These are phyloP conservation scores for Fusarium mundagurra DNA, from an alignment of 2,329 filamentous ascomycete species.

Conservation along the genomic window DNA sequence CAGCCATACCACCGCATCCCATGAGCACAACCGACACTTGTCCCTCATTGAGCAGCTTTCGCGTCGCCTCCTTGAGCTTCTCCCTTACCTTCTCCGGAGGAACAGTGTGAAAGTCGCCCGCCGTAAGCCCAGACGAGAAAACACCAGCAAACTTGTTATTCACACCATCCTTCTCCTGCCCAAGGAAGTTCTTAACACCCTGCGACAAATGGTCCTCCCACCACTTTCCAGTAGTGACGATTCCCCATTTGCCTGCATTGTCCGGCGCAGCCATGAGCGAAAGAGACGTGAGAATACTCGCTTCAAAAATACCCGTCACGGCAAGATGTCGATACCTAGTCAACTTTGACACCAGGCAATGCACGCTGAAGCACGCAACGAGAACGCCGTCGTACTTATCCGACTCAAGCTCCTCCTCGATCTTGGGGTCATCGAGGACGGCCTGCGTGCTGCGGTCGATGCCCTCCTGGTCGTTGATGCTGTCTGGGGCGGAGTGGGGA, in stretches of 20 bases:
- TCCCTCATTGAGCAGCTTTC: slow-evolving; percentile 66
- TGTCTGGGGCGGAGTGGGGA: slow-evolving; percentile 69
- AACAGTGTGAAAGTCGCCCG: slow-evolving; percentile 80
- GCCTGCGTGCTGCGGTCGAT: slow-evolving; percentile 70
- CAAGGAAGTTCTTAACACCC: slow-evolving; percentile 73
- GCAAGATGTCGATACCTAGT: slow-evolving; percentile 46
- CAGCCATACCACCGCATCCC: slow-evolving; percentile 92
- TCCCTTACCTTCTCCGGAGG: slow-evolving; percentile 69
- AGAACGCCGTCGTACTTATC: slow-evolving; percentile 77
- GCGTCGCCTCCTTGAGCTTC: slow-evolving; percentile 76
- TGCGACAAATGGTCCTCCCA: slow-evolving; percentile 79
- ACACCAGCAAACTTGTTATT: slow-evolving; percentile 77
- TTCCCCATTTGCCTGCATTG: slow-evolving; percentile 72
- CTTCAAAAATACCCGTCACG: slow-evolving; percentile 82
- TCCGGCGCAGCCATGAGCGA: slow-evolving; percentile 52
- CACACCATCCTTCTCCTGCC: slow-evolving; percentile 49
- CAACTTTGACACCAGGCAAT: slow-evolving; percentile 76
- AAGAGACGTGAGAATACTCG: slow-evolving; percentile 74
- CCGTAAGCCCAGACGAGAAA: slow-evolving; percentile 82
- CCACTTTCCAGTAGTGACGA: slow-evolving; percentile 86
- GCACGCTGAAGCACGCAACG: slow-evolving; percentile 88
- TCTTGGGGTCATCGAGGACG: slow-evolving; percentile 66
- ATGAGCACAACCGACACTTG: slow-evolving; percentile 77
- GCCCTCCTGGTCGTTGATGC: slow-evolving; percentile 81
- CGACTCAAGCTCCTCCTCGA: slow-evolving; percentile 47